Evolutionary conservation across 2,329 filamentous ascomycete genomes (phyloP), one percentile per base, ranked within the genome.

Genomic region (Basipetospora sp.): DNA sequence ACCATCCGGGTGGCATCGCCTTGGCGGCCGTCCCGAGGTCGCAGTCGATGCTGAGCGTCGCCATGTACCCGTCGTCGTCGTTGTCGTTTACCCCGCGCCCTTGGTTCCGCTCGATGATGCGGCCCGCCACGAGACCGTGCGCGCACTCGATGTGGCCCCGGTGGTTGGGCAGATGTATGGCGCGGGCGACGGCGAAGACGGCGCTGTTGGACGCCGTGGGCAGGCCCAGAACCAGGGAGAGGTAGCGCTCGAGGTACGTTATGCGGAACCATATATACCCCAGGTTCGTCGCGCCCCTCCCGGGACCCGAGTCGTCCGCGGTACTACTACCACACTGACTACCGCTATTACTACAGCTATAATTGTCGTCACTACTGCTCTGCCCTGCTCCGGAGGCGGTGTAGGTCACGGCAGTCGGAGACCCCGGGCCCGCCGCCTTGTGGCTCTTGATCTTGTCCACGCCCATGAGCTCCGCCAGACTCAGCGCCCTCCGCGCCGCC

Each of bases 401-500:
- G n/a, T n/a, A n/a, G n/a, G n/a, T n/a, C n/a, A n/a, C n/a, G n/a
- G n/a, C n/a, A n/a, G n/a, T n/a, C n/a, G n/a, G n/a, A n/a, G n/a
- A n/a, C n/a, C n/a, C n/a, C 2, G 51, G 44, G 0, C 46, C 44
- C 0, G 51, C 49, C 2, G 43, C 46, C 9, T 48, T 38, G 42
- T 50, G 11, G 48, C 54, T 54, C 17, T 60, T 49, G 1, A 53
- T 48, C n/a, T 53, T 53, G 41, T 65, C 58, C 11, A 67, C 53
- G 4, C 67, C 64, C 53, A 72, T 63, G 20, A 68, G 58, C 46
- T 71, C 67, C 0, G 60, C 67, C 26, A 72, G 53, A 32, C 57
- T 60, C 25, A 74, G 50, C 4, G 65, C 65, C 4, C 67, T 57
- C 1, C 70, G 63, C 16, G 58, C 59, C 5, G 55, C 58, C 16